These are phyloP conservation scores for Nicotiana attenuata DNA, from an alignment of 257 asterid species.

Conservation along the genomic window DNA sequence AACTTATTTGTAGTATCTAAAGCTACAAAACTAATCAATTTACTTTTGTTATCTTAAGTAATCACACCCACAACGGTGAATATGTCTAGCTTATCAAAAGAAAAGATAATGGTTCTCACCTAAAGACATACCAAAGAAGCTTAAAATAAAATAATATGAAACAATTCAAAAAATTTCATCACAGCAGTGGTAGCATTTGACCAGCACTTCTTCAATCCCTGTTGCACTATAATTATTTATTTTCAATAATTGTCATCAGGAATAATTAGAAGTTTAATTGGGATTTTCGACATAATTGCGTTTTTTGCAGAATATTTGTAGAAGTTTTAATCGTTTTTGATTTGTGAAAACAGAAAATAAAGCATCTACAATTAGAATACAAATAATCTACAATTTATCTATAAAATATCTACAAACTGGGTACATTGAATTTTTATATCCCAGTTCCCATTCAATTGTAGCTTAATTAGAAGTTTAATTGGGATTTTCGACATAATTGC, in stretches of 20 bases:
- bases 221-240: too few relatives aligned
- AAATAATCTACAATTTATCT: too few relatives aligned
- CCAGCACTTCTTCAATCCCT: neutral
- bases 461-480: too few relatives aligned
- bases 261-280: neutral
- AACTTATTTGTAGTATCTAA: neutral
- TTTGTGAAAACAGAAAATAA: too few relatives aligned
- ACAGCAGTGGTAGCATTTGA: neutral
- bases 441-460: too few relatives aligned
- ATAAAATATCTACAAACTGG: too few relatives aligned
- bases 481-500: too few relatives aligned
- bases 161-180: neutral
- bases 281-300: too few relatives aligned
- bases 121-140: neutral
- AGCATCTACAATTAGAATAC: too few relatives aligned
- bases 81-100: neutral
- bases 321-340: too few relatives aligned
- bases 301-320: too few relatives aligned
- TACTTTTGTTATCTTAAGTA: neutral
- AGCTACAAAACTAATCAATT: neutral
- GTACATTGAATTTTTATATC: too few relatives aligned
- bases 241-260: conserved; percentile 1
- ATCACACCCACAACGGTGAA: neutral
- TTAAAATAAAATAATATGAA: neutral
- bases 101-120: neutral